Evolutionary conservation across 129 eudicot species (phyloP), one percentile per base, ranked within the genome.

Genomic region (Escallonia herrerae): DNA sequence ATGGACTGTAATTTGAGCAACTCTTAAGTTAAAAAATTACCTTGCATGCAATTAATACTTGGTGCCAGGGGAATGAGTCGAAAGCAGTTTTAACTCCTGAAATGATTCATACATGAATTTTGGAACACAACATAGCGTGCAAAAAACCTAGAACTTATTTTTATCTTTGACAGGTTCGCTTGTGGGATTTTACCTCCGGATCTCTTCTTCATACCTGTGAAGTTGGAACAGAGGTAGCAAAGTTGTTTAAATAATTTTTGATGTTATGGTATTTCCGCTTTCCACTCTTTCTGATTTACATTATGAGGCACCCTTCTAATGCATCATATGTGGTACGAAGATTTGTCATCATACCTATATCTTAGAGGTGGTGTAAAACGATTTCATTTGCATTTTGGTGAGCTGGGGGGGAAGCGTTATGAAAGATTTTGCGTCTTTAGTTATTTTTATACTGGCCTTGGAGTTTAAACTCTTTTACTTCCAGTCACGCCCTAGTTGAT

Each of bases 111-210:
- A 22, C 33, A 22, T 22, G 33, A 22, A 22, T 1, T 22, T 0
- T 22, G 33, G 33, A 22, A 22, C 33, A 22, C 33, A 22, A 22
- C 33, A 22, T 22, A 22, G 33, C 33, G 1, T 22, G 33, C 33
- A 22, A 45, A 15, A 9, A 9, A 55, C 37, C 49, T 49, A 64
- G 62, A 41, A 37, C 15, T 60, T 4, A 39, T 62, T 71, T 56
- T 39, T 75, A n/a, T 68, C 50, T n/a, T 67, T 53, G 43, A 56
- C 75, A 93, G 99, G 96, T 93, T 74, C 85, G 99, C 69, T 75
- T 93, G 55, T 93, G 99, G 96, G 95, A 93, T 65, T 72, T 67
- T 65, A 50, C 82, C 59, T 79, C 89, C 74, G 99, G 99, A 58
- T 81, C 82, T 61, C 96, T 89, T 70, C 96, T 93, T 61, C 79